Evolutionary conservation across 139 green algal species (phyloP), one percentile per base, ranked within the genome.

Genomic region (Picochlorum costavermella): DNA sequence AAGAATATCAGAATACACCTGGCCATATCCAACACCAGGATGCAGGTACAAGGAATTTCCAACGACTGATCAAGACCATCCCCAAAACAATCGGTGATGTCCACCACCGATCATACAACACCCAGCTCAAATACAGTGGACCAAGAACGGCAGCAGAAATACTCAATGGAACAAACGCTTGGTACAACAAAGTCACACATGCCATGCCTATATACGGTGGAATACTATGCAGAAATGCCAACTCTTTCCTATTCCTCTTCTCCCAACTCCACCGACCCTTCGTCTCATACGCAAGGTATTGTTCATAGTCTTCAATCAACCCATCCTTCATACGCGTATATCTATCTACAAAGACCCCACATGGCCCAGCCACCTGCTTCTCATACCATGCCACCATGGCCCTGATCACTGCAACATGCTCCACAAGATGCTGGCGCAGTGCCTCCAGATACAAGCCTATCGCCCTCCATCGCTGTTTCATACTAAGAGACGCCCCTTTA

Each of bases 221-320:
- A 13, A 78, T 45, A 1, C 28, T 30, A 12, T 23, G 43, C 67
- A 75, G 76, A 6, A 73, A 43, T 14, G 51, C 50, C 2, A 63
- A 6, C 65, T 83, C 76, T 30, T 67, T 62, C 28, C 57, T 26
- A 20, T 66, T 61, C 23, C 37, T 29, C 16, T 69, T 61, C 29
- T 29, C 25, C 76, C 76, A 83, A 20, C 31, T 30, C 74, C 74
- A 83, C 53, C 70, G 36, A 26, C 57, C 33, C 45, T 71, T 78
- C 10, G 75, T 81, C 50, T 83, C 74, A 16, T 83, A 69, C 1
- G 31, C 60, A 2, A 63, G 20, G 56, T 75, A 83, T 25, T 75
- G 49, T 13, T 64, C 37, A 67, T 83, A 80, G 13, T 14, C 20
- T 44, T 56, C 30, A 20, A 25, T 23, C 3, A 53, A n/a, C 1